Base-by-base conservation (phyloP, 2,329 filamentous ascomycete species). In the Amphichorda felina region DNA sequence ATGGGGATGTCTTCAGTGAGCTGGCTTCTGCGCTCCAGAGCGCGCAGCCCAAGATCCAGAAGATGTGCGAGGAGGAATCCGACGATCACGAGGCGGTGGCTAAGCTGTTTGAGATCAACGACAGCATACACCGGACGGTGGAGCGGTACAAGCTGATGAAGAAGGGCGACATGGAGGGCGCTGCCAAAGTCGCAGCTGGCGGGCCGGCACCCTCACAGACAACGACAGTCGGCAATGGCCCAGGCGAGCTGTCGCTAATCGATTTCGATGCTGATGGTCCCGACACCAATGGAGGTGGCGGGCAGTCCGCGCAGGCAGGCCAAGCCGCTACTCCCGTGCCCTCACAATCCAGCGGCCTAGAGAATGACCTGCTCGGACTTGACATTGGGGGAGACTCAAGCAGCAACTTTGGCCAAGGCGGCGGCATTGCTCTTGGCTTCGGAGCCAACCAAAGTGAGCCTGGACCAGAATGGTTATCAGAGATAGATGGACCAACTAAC, bases 31-130 rank as follows among this genome's bases (percentile, higher is more conserved):
- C 91, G 8, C 68, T 98, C 31, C 84, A 86, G 55, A 95, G 82
- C 51, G 91, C 91, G 3, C 91, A 98, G 50, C 91, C 91, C 8
- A 98, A 98, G 64, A 96, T 98, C 44, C 89, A 96, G 55, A 95
- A 86, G 62, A 98, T 98, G 89, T 96, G 89, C 51, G 89, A 96
- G 58, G 91, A 98, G 58, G 91, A 98, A 53, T 95, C 88, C 9
- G 89, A 96, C 41, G 91, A 98, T 51, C 79, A 87, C 41, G 91
- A 95, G 62, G 91, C 91, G 5, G 91, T 98, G 5, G 84, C 87
- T 30, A 94, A 94, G 59, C 68, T 98, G 9, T 72, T 98, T 38
- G 87, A 96, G 54, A 96, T 98, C 52, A 98, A 98, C 54, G 91
- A 98, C 59, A 95, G 88, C 61, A 98, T 98, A 72, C 85, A 96